Conservation (phyloP, 2,329 filamentous ascomycete species). For the Alternaria brassicae region DNA sequence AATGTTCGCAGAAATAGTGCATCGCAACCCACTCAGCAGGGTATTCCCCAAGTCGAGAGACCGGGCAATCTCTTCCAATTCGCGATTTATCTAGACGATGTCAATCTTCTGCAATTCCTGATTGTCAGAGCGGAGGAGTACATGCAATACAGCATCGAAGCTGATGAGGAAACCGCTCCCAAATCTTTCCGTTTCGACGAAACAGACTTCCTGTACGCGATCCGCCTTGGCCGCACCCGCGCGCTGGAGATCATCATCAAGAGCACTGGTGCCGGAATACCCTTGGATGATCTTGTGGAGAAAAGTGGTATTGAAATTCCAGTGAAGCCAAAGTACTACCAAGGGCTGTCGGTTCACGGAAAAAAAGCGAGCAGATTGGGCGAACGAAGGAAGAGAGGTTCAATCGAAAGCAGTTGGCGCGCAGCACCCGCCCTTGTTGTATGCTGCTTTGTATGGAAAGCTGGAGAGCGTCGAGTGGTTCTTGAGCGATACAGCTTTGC, state of each 20-base stretch:
- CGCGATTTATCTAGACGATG: slow-evolving; percentile 38
- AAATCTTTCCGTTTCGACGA: slow-evolving; percentile 25
- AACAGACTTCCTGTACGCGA: slow-evolving; percentile 43
- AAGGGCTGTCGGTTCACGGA: slow-evolving; percentile 70
- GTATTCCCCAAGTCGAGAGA: slow-evolving; percentile 1
- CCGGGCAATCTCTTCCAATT: slow-evolving; percentile 39
- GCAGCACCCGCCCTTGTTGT: slow-evolving; percentile 63
- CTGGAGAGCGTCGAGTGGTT: slow-evolving; percentile 80
- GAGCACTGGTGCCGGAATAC: slow-evolving; percentile 71
- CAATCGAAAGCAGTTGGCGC: slow-evolving; percentile 9
- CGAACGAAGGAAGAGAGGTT: slow-evolving; percentile 22
- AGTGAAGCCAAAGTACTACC: slow-evolving; percentile 74
- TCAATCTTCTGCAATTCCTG: slow-evolving; percentile 25
- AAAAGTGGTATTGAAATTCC: slow-evolving; percentile 68
- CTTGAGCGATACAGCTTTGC: slow-evolving; percentile 71
- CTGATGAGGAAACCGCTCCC: slow-evolving; percentile 2
- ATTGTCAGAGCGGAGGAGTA: slow-evolving; percentile 26
- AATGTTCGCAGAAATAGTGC: slow-evolving; percentile 9
- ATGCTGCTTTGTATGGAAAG: slow-evolving; percentile 64
- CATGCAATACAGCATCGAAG: slow-evolving; percentile 12
- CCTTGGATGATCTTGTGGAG: slow-evolving; percentile 70
- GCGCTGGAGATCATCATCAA: slow-evolving; percentile 71
- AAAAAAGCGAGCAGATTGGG: slow-evolving; percentile 79
- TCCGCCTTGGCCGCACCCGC: slow-evolving; percentile 59
- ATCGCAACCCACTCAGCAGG: background rate